Percentiles rank a stretch among this genome's conserved stretches.
Evolutionary conservation across 2,329 filamentous ascomycete species (phyloP).

Genomic region (Biscogniauxia sp.): DNA sequence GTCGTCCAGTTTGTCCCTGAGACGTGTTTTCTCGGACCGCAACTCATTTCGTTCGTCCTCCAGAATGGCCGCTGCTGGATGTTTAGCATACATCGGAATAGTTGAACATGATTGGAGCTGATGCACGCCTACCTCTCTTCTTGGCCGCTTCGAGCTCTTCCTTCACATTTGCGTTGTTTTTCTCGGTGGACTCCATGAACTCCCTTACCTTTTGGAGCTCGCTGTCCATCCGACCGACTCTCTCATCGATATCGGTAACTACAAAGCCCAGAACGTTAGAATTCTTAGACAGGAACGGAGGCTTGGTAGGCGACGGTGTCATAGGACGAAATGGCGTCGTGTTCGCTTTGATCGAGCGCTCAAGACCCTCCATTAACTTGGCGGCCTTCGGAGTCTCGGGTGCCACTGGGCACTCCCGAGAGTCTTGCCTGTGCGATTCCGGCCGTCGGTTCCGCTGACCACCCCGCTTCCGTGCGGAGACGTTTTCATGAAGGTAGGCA

Average conservation of each 20-base stretch:
- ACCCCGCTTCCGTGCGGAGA: constrained; percentile 26
- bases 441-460: constrained; percentile 7
- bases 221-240: constrained; percentile 72
- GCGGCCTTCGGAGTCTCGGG: constrained; percentile 34
- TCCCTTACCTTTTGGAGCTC: constrained; percentile 71
- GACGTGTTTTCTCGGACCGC: constrained; percentile 43
- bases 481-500: constrained; percentile 22
- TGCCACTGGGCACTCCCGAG: constrained; percentile 23
- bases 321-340: constrained; percentile 37
- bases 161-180: constrained; percentile 67
- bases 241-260: constrained; percentile 79
- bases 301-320: constrained; percentile 44
- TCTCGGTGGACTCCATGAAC: constrained; percentile 67
- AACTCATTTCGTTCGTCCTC: constrained; percentile 48
- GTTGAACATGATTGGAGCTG: background rate
- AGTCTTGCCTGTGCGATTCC: constrained; percentile 5
- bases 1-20: constrained; percentile 68
- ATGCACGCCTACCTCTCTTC: constrained; percentile 58
- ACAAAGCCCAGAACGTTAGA: constrained; percentile 64
- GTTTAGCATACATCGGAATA: constrained; percentile 16
- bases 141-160: constrained; percentile 74
- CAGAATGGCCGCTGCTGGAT: constrained; percentile 43
- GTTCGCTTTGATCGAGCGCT: constrained; percentile 29
- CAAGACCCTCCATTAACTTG: constrained; percentile 30
- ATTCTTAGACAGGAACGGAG: constrained; percentile 64